These are phyloP conservation scores for Candida krabiensis DNA, from an alignment of 805 yeast genomes.

Conservation along the genomic window DNA sequence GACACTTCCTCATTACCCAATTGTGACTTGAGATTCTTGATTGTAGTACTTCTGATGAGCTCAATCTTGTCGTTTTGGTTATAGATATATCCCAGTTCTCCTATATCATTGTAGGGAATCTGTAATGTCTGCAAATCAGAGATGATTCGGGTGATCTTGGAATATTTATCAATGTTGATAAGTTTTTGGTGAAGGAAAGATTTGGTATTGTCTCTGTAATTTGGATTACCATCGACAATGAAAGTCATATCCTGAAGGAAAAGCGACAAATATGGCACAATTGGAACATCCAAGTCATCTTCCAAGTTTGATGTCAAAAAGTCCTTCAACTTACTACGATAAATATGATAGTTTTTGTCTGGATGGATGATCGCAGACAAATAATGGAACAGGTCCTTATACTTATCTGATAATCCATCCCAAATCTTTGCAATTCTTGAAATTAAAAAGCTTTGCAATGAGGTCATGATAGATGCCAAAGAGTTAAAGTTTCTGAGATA, in stretches of 20 bases:
- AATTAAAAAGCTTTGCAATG: constrained; percentile 70
- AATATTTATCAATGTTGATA: constrained; percentile 73
- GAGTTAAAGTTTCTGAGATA: constrained; percentile 77
- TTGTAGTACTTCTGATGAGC: constrained; percentile 30
- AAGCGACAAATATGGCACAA: constrained; percentile 74
- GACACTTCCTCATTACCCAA: constrained; percentile 11
- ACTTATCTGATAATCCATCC: constrained; percentile 58
- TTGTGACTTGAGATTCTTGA: constrained; percentile 25
- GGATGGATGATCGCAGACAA: constrained; percentile 72
- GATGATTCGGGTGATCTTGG: constrained; percentile 62
- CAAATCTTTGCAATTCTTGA: constrained; percentile 63
- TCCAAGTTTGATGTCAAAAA: constrained; percentile 48
- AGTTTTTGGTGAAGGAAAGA: constrained; percentile 54
- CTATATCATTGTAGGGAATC: constrained; percentile 48
- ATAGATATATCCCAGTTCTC: constrained; percentile 29
- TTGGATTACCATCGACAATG: constrained; percentile 79
- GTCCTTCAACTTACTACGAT: constrained; percentile 61
- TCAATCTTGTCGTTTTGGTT: constrained; percentile 26
- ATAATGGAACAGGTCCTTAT: constrained; percentile 60
- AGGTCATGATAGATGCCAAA: constrained; percentile 73
- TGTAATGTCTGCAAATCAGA: constrained; percentile 70
- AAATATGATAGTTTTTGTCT: constrained; percentile 67
- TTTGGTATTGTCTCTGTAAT: constrained; percentile 54
- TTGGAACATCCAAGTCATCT: constrained; percentile 50
- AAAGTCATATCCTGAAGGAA: constrained; percentile 79